Percentiles rank a stretch among this genome's conserved stretches.
Conservation (phyloP, 208 protist genomes). For the Leishmania guyanensis region DNA sequence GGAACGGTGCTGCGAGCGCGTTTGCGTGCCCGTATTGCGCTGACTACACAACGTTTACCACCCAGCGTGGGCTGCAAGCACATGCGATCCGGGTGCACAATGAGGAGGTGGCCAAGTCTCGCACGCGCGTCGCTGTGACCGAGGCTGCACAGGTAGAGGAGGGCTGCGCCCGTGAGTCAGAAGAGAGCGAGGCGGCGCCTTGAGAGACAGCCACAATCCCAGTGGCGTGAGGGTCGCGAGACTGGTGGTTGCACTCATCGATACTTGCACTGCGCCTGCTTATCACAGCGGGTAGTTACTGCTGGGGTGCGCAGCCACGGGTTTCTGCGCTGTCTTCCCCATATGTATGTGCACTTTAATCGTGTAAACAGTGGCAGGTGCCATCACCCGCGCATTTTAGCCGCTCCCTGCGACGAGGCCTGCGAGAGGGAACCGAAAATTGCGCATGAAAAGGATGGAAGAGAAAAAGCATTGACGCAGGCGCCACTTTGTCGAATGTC, state of each 20-base stretch:
- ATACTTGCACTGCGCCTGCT: neutral
- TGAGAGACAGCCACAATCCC: neutral
- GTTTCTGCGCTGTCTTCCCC: neutral
- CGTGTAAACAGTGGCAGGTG: neutral
- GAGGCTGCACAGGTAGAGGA: neutral
- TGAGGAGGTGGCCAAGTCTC: conserved; percentile 18
- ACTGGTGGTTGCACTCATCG: neutral
- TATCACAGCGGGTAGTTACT: neutral
- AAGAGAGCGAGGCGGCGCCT: neutral
- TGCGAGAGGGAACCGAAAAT: neutral
- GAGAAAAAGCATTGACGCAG: neutral
- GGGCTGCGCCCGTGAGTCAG: neutral
- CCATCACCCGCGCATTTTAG: neutral
- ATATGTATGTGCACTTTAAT: neutral
- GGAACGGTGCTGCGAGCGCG: conserved; percentile 2
- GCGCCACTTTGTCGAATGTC: neutral
- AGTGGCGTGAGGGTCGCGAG: neutral
- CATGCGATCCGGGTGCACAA: conserved; percentile 54
- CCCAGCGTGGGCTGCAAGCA: conserved; percentile 33
- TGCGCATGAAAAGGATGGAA: neutral
- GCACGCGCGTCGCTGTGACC: neutral
- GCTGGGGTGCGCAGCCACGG: neutral
- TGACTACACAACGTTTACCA: conserved; percentile 44
- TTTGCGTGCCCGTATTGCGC: conserved; percentile 52
- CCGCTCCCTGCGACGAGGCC: neutral